Conservation (phyloP, 352 stramenopile genomes). For the Thalassiosira oceanica region DNA sequence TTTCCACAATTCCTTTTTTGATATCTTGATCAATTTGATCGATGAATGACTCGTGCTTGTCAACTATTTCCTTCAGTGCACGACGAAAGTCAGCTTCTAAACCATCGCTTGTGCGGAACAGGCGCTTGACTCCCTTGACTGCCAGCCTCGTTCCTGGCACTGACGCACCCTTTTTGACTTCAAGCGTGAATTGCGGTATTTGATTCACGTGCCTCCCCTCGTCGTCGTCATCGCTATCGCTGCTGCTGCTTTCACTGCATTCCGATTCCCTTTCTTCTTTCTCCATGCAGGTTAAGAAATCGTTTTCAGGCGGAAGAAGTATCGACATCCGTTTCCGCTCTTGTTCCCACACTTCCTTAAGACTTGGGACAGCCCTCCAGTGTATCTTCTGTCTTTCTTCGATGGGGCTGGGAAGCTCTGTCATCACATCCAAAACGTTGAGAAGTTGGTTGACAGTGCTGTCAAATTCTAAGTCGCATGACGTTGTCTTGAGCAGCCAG, state of each 20-base stretch:
- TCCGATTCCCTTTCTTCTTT: constrained; percentile 6
- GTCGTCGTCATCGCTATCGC: constrained; percentile 10
- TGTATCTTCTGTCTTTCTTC: constrained; percentile 68
- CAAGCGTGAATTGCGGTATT: constrained; percentile 61
- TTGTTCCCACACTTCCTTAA: constrained; percentile 78
- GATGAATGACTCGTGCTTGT: constrained; percentile 52
- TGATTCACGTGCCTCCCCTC: not conserved
- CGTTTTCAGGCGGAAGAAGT: constrained; percentile 60
- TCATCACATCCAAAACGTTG: constrained; percentile 73
- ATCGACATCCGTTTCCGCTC: constrained; percentile 70
- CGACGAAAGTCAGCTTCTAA: constrained; percentile 68
- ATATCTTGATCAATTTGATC: constrained; percentile 39
- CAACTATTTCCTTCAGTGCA: constrained; percentile 66
- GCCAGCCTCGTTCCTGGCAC: constrained; percentile 63
- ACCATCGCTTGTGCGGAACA: constrained; percentile 60
- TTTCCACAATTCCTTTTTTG: not conserved
- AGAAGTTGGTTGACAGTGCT: constrained; percentile 62
- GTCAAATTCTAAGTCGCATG: constrained; percentile 78
- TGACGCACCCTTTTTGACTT: constrained; percentile 62
- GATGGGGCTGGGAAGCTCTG: constrained; percentile 41
- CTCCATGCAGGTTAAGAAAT: constrained; percentile 64
- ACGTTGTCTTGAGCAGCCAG: constrained; percentile 62
- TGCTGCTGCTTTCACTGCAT: not conserved
- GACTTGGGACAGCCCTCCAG: constrained; percentile 79
- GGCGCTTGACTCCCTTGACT: constrained; percentile 55